These are phyloP conservation scores for Lupinus albus DNA, from an alignment of 306 rosid species.

Conservation along the genomic window DNA sequence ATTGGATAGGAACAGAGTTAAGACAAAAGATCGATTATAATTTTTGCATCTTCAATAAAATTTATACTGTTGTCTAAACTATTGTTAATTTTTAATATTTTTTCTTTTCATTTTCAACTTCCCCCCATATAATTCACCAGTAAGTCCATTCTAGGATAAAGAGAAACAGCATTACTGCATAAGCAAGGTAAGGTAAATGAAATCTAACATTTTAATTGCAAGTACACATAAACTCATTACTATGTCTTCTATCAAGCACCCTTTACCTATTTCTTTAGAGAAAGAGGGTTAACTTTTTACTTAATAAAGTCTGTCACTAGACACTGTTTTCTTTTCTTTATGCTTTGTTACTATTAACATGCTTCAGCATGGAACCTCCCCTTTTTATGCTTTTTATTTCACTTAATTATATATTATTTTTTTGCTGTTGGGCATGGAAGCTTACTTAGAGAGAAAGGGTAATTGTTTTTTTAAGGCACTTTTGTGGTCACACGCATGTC, in stretches of 20 bases:
- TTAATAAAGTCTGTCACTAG: slow-evolving; percentile 55
- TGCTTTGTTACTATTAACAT: slow-evolving; percentile 45
- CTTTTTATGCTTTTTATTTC: slow-evolving; percentile 29
- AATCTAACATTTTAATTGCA: slow-evolving; percentile 43
- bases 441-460: slow-evolving; percentile 45
- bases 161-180: slow-evolving; percentile 28
- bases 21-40: too few species aligned
- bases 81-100: too few species aligned
- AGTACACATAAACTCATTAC: slow-evolving; percentile 54
- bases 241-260: slow-evolving; percentile 50
- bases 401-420: slow-evolving; percentile 13
- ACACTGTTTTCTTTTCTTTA: slow-evolving; percentile 48
- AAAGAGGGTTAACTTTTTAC: slow-evolving; percentile 53
- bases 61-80: too few species aligned
- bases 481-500: slow-evolving; percentile 91
- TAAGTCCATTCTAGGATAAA: not conserved
- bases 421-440: slow-evolving; percentile 42
- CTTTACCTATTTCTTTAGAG: slow-evolving; percentile 51
- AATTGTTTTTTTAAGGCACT: slow-evolving; percentile 49
- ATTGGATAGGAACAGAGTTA: too few species aligned
- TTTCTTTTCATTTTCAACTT: not conserved
- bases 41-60: too few species aligned
- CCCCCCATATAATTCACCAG: slow-evolving; percentile 7
- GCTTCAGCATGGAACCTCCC: slow-evolving; percentile 37
- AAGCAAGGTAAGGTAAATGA: slow-evolving; percentile 34